Evolutionary conservation across 2,329 filamentous ascomycete genomes (phyloP), one percentile per base, ranked within the genome.

Genomic region (Alternaria triticimaculans): DNA sequence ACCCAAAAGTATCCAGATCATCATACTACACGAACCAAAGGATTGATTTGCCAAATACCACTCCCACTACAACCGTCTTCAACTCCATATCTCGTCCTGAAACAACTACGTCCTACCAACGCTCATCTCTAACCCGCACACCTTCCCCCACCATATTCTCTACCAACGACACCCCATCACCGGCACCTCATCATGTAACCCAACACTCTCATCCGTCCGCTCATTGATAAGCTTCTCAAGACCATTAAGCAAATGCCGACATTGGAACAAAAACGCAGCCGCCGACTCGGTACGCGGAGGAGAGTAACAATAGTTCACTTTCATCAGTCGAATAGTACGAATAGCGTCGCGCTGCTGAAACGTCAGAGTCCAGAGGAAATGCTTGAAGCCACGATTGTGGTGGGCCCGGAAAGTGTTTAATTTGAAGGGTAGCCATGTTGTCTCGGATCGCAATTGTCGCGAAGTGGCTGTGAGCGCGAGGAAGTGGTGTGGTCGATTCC

Each of bases 191-290:
- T 4, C 8, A 37, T 2, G 33, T 37, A 37, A 3, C 3, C 14
- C 14, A n/a, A 0, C 14, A n/a, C 15, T 3, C 15, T 11, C 5
- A 1, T 41, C 37, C n/a, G 5, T 41, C 2, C 37, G 9, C 37
- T 41, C 15, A 41, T 41, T 6, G 2, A 41, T 41, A 41, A 41
- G 15, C 3, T 41, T 18, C 37, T 41, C 37, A 41, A 41, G 37
- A 0, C 37, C n/a, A 18, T 41, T 41, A 2, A 41, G n/a, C 0
- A 3, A 2, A 41, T 10, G 37, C 37, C 37, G 15, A 41, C 37
- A 41, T 6, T 18, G 0, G 0, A 41, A 1, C 9, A 41, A 6
- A 41, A 41, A 41, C n/a, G 0, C 37, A 2, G 37, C 37, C 2
- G 37, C 37, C 37, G 37, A 41, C 37, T 1, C 1, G 15, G 0